Evolutionary conservation across 441 rosid genomes (phyloP), one percentile per base, ranked within the genome.

Genomic region (Pelargonium exstipulatum): DNA sequence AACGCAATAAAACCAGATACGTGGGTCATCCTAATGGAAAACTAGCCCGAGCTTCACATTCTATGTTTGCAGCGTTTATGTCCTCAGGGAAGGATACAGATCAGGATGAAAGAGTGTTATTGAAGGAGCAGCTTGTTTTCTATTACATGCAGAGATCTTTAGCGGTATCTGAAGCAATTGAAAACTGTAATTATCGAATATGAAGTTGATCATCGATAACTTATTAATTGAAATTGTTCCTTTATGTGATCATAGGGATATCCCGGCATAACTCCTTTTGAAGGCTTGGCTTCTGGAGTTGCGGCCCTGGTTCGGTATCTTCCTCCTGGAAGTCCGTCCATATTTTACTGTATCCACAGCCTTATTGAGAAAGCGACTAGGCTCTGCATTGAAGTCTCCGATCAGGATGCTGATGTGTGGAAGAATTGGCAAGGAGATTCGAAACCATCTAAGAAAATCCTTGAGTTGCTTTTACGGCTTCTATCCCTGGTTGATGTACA

Each of bases 281-380:
- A 94, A 76, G 97, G 97, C 53, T 82, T 94, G 90, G 99, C 99
- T 78, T 85, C 94, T 17, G 99, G 97, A 65, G 87, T 91, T 71
- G 95, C 80, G 66, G 85, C 96, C 74, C 74, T 91, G 85, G 87
- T 86, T 74, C 83, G 86, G 70, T 80, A 90, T 83, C 91, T 94
- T 80, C 96, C 96, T 69, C 94, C 96, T 6, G 96, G 99, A 74
- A 88, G 95, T 81, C 96, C 99, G 16, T 90, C 96, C 68, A 81
- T 74, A 70, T 88, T 86, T 79, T 90, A 84, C 80, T 85, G 89
- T 73, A 79, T 94, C 79, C 84, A 94, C 66, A 80, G 84, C 74
- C 88, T 91, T 67, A 82, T 88, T 65, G 92, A 91, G 75, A 90
- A 90, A 64, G 85, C 89, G 53, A 79, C 83, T 37, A 65, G 58